A percentile compares a stretch with the other conserved stretches of the same genome.
Evolutionary conservation across 371 early-diverging fungal species (phyloP).

Genomic region (Homolaphlyctis polyrhiza): DNA sequence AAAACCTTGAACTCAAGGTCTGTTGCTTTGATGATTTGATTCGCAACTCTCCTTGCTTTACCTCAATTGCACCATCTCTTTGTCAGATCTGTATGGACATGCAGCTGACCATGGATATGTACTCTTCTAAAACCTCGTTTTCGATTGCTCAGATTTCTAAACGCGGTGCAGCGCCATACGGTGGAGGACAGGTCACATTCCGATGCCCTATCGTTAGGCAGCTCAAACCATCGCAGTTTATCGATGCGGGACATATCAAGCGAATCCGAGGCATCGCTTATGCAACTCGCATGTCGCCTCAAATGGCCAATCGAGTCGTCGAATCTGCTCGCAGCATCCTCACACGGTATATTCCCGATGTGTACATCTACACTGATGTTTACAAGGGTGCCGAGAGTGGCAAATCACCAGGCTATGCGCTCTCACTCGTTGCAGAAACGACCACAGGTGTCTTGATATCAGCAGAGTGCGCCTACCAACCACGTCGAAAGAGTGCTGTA

Average conservation of each 20-base stretch:
- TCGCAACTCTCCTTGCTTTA: background rate
- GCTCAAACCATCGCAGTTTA: constrained; percentile 75
- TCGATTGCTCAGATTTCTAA: constrained; percentile 54
- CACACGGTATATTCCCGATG: constrained; percentile 88
- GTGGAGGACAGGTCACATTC: constrained; percentile 91
- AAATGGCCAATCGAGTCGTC: constrained; percentile 88
- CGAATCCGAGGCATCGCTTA: constrained; percentile 95
- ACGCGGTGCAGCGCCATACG: constrained; percentile 92
- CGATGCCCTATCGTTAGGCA: constrained; percentile 74
- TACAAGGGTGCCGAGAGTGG: constrained; percentile 94
- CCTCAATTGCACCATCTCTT: background rate
- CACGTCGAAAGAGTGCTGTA: constrained; percentile 15
- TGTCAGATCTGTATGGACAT: too few relatives aligned
- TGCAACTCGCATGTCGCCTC: constrained; percentile 89
- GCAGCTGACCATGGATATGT: too few relatives aligned
- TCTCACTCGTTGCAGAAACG: constrained; percentile 88
- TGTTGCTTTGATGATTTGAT: constrained; percentile 6
- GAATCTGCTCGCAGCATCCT: constrained; percentile 81
- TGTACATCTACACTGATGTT: constrained; percentile 95
- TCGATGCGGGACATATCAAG: constrained; percentile 81
- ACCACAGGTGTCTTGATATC: constrained; percentile 77
- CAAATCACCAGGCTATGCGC: constrained; percentile 85
- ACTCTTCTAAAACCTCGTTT: too few relatives aligned
- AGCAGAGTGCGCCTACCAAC: constrained; percentile 63
- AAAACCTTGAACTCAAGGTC: constrained; percentile 76